phyloP scores from a whole-genome alignment of 768 basidiomycete species.

The Tremella yokohamensis region DNA sequence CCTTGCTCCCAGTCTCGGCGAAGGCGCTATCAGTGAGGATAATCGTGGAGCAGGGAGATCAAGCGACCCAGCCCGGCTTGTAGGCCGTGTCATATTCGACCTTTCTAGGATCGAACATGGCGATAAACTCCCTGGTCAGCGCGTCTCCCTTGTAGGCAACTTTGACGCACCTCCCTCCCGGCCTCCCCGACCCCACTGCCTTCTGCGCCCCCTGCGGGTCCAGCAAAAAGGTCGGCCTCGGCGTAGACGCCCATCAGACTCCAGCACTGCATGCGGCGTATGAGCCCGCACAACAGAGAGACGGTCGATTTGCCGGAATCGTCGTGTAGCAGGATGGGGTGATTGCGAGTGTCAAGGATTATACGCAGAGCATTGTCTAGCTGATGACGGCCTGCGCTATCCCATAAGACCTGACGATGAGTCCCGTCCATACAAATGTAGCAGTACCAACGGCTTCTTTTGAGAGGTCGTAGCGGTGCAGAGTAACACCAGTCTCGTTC shows the following conservation, averaged over 20 bases:
- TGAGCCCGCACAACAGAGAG: slow-evolving; percentile 25
- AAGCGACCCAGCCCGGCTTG: slow-evolving; percentile 33
- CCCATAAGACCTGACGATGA: slow-evolving; percentile 19
- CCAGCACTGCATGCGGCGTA: slow-evolving; percentile 32
- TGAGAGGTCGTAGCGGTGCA: slow-evolving; percentile 35
- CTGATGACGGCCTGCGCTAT: slow-evolving; percentile 11
- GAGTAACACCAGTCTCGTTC: slow-evolving; percentile 10
- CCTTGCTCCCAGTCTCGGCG: not conserved
- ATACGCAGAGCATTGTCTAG: slow-evolving; percentile 24
- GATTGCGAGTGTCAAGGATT: slow-evolving; percentile 35
- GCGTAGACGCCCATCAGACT: slow-evolving; percentile 34
- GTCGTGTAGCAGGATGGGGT: slow-evolving; percentile 45
- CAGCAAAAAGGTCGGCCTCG: slow-evolving; percentile 44
- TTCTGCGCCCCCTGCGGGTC: slow-evolving; percentile 43
- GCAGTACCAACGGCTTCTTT: slow-evolving; percentile 28
- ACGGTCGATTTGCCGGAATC: slow-evolving; percentile 42
- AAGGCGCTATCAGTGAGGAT: not conserved
- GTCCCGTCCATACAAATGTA: not conserved
- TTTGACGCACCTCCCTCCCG: slow-evolving; percentile 36
- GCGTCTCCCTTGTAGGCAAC: not conserved
- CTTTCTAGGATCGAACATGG: slow-evolving; percentile 41
- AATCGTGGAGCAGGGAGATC: not conserved
- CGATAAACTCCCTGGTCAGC: slow-evolving; percentile 37
- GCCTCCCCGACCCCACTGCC: slow-evolving; percentile 43
- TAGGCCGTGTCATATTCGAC: slow-evolving; percentile 22